Evolutionary conservation across 768 basidiomycete genomes (phyloP).

Genomic region (Kwoniella botswanensis): DNA sequence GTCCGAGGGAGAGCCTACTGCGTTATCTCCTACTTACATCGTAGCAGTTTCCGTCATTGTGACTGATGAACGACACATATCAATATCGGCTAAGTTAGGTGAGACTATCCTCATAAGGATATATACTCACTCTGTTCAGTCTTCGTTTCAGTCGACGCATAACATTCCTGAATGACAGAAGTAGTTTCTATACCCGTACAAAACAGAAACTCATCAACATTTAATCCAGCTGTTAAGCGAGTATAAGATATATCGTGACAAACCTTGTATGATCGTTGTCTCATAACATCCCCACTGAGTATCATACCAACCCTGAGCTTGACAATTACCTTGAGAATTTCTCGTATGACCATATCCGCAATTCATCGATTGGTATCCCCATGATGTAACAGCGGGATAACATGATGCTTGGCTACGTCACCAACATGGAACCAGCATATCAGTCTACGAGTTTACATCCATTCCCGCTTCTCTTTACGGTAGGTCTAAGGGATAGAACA

Average conservation of each 20-base stretch:
- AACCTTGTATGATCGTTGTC: slow-evolving; percentile 38
- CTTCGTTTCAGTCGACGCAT: slow-evolving; percentile 17
- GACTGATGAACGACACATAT: neutral
- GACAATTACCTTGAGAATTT: slow-evolving; percentile 26
- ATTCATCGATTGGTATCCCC: slow-evolving; percentile 36
- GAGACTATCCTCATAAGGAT: neutral
- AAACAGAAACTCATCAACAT: neutral
- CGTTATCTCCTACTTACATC: slow-evolving; percentile 5
- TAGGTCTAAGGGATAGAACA: no score
- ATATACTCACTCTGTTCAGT: slow-evolving; percentile 7
- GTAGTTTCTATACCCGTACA: slow-evolving; percentile 25
- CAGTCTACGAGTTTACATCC: no score
- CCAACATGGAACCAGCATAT: no score
- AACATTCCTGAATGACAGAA: slow-evolving; percentile 24
- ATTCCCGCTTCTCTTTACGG: neutral
- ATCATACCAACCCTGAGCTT: slow-evolving; percentile 32
- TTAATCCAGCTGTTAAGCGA: neutral
- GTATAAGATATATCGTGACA: slow-evolving; percentile 20
- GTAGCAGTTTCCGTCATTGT: slow-evolving; percentile 23
- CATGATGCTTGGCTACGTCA: slow-evolving; percentile 28
- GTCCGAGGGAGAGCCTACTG: no score
- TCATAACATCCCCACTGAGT: slow-evolving; percentile 39
- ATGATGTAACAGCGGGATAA: slow-evolving; percentile 30
- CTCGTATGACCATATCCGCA: slow-evolving; percentile 38
- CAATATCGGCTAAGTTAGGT: neutral